Base-by-base conservation (phyloP, 2,329 filamentous ascomycete genomes). In the Graphiopsis chlorocephala region DNA sequence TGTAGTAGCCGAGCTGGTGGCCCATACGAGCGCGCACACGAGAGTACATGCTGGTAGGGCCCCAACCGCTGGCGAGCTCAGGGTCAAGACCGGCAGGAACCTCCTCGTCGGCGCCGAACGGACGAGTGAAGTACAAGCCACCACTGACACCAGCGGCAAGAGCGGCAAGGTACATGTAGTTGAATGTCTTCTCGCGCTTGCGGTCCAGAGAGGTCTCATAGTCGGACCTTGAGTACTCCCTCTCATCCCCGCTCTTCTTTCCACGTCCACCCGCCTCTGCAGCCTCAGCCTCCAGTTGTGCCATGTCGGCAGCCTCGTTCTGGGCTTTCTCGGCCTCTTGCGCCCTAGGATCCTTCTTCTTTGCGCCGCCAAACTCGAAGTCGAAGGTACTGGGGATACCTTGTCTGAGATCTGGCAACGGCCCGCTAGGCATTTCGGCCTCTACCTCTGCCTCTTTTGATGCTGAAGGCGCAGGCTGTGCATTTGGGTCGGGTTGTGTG, bases 141-240 rank as follows among this genome's bases (percentile, higher is more conserved):
- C 86, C 87, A 14, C 84, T 78, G 7, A 88, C 73, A 60, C 83
- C 80, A 56, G 85, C 81, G 23, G 85, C 76, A 7, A 89, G 78
- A 53, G 91, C 82, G 8, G 83, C 74, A 14, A 84, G 81, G 71
- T 95, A 92, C 73, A 91, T 84, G 76, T 90, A 88, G 73, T 92
- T 92, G 63, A 91, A 90, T 72, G 93, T 83, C 72, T 85, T 86
- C 70, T 90, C 88, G 64, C 93, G 88, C 74, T 91, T 89, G 74
- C 90, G 88, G 75, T 99, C 95, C 47, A 90, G 87, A 3, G 94
- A 98, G 17, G 95, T 97, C 71, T 97, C 86, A 78, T 98, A 98
- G 68, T 90, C 90, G 17, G 89, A 90, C 57, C 88, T 90, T 42
- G 90, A 90, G 25, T 91, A 85, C 74, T 92, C 88, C 63, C 86